Conservation (phyloP, 2,329 filamentous ascomycete species). For the Aspergillus pseudoviridinutans region DNA sequence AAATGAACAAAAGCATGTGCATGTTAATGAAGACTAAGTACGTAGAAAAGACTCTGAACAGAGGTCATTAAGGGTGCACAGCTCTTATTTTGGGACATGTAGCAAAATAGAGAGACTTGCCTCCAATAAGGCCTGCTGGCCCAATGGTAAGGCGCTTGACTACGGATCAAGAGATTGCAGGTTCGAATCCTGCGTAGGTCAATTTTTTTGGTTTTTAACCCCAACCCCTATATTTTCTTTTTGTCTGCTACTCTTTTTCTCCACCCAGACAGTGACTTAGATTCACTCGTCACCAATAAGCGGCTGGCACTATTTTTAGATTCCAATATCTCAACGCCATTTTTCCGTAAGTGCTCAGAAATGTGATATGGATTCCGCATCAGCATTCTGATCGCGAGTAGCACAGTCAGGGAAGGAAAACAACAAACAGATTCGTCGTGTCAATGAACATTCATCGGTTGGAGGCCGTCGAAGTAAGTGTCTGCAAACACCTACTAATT, state of each 20-base stretch:
- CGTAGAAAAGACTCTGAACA: neutral
- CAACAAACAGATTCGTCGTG: neutral
- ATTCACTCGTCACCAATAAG: neutral
- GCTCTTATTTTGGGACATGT: too few species aligned
- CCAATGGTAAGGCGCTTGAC: slow-evolving; percentile 51
- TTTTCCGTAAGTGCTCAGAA: neutral
- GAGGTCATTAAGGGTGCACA: too few species aligned
- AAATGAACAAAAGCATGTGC: too few species aligned
- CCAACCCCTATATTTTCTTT: too few species aligned
- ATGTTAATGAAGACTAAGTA: too few species aligned
- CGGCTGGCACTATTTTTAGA: neutral
- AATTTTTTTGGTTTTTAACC: slow-evolving; percentile 15
- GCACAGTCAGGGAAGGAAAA: neutral
- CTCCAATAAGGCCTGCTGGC: slow-evolving; percentile 18
- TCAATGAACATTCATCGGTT: neutral
- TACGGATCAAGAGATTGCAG: slow-evolving; percentile 52
- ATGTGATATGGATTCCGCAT: neutral
- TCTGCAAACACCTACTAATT: neutral
- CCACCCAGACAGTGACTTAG: too few species aligned
- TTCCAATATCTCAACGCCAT: neutral
- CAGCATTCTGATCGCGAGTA: neutral
- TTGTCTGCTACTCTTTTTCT: too few species aligned
- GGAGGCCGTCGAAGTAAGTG: neutral
- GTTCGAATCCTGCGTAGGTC: slow-evolving; percentile 44
- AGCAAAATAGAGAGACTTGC: too few species aligned